Evolutionary conservation across 1,139 yeast species (phyloP), one percentile per base, ranked within the genome.

Genomic region (Zygosaccharomyces sapae): DNA sequence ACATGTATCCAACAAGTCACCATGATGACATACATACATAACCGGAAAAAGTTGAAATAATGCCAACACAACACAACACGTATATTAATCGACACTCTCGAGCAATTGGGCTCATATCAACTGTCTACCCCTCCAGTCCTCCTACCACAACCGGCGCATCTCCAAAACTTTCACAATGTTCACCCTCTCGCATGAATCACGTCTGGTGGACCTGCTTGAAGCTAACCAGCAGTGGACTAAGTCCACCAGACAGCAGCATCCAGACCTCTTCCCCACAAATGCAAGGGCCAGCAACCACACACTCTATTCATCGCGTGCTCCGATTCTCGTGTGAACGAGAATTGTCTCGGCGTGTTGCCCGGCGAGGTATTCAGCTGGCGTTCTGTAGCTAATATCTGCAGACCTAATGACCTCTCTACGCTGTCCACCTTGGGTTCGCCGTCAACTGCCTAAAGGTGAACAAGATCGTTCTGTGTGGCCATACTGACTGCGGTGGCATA

Each of bases 261-360:
- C 95, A 1, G 72, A 74, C 33, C 71, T 89, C n/a, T 81, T 89
- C 63, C 68, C 70, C 5, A 81, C 80, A 43, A 87, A 89, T 60
- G 92, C 81, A 1, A 80, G 63, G 97, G 97, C 46, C 98, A 92
- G 69, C 69, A 81, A 13, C 98, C 98, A 16, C 95, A 89, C 67
- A 88, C 97, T 8, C 72, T 92, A 48, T 90, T 97, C 95, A 85
- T 92, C 53, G 97, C 97, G 3, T 92, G 98, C 67, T 82, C 95
- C 4, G 98, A 92, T 67, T 88, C 97, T 9, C 81, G 98, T 57
- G 87, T 86, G 50, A 86, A 90, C 45, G 97, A 92, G 58, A 73
- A 73, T 38, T 82, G 89, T 57, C 70, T 90, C 47, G 90, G 90
- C 30, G 80, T 83, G 5, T 71, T 85, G 4, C 97, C 97, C 1